phyloP scores from a whole-genome alignment of 441 rosid genomes.

The Aleurites moluccanus region DNA sequence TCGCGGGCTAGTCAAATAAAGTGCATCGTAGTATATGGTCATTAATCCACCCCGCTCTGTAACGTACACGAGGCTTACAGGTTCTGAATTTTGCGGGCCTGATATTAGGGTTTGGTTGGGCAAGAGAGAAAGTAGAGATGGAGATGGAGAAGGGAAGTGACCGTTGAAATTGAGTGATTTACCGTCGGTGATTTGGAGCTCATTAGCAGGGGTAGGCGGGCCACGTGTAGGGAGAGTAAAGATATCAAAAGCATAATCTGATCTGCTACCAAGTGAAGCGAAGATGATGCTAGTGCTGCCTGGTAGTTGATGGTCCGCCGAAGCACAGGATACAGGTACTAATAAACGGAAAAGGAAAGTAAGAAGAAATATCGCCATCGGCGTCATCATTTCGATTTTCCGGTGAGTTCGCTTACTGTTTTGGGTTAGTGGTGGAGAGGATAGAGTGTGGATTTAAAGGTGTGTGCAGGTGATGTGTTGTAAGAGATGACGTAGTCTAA shows the following conservation, averaged over 20 bases:
- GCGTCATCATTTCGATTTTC: neutral
- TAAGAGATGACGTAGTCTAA: conserved; percentile 28
- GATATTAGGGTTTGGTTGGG: conserved; percentile 32
- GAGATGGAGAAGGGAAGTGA: conserved; percentile 54
- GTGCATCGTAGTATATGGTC: conserved; percentile 58
- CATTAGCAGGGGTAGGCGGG: conserved; percentile 37
- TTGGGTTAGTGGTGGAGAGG: neutral
- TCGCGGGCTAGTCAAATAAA: conserved; percentile 25
- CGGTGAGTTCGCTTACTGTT: neutral
- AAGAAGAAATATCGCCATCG: neutral
- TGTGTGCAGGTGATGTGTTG: conserved; percentile 23
- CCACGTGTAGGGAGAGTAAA: conserved; percentile 45
- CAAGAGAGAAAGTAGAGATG: conserved; percentile 42
- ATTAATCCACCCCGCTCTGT: conserved; percentile 67
- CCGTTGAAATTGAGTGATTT: conserved; percentile 78
- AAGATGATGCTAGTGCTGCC: conserved; percentile 51
- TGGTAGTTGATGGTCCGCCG: conserved; percentile 21
- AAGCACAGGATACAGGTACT: conserved; percentile 4
- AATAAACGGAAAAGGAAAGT: conserved; percentile 4
- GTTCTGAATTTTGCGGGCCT: conserved; percentile 21
- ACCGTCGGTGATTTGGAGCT: conserved; percentile 69
- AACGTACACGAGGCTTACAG: conserved; percentile 60
- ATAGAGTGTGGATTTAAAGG: neutral
- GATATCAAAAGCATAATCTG: conserved; percentile 68
- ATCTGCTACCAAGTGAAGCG: conserved; percentile 63